Base-by-base conservation (phyloP, 306 rosid genomes). In the Citrullus colocynthis region DNA sequence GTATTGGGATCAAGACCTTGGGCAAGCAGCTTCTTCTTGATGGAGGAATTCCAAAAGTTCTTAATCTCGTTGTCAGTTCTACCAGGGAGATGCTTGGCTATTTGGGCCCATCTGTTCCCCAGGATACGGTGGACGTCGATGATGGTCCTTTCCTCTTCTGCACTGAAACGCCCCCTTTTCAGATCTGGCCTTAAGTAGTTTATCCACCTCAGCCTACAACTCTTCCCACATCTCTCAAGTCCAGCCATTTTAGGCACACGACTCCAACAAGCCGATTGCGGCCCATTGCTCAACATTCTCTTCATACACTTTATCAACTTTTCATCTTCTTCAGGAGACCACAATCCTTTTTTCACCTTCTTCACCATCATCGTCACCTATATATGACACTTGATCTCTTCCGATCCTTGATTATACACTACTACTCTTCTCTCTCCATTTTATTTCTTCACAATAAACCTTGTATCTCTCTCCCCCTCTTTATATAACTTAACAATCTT, bases 271-370 rank as follows among this genome's bases (percentile, higher is more conserved):
- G 85, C 91, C 56, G 51, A 7, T 0, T 12, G 54, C 54, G 54
- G 6, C 17, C 54, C 54, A 48, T 48, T 16, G 9, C 54, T 48
- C 54, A 48, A 48, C 5, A 48, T 48, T 16, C 17, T 48, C 54
- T 48, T 48, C 54, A 93, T 87, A 67, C 87, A 83, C n/a, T 54
- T 81, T 34, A 88, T 3, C 11, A 93, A 92, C 83, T 86, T 90
- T 79, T 90, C 98, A 83, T 93, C 98, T 88, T 93, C 98, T 81
- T 93, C 98, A 51, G 98, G 97, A 75, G 97, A 91, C 98, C 98
- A 93, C 12, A 93, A 78, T 8, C 98, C 98, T 83, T 92, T 90
- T 80, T 91, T 93, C 70, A 93, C 90, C 84, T 86, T 91, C 85
- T 48, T 48, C 54, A 12, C 5, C 54, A 4, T 48, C 54, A 42